A percentile compares a stretch with the other conserved stretches of the same genome.
Conservation (phyloP, 2,329 filamentous ascomycete species). For the Beauveria sp. region DNA sequence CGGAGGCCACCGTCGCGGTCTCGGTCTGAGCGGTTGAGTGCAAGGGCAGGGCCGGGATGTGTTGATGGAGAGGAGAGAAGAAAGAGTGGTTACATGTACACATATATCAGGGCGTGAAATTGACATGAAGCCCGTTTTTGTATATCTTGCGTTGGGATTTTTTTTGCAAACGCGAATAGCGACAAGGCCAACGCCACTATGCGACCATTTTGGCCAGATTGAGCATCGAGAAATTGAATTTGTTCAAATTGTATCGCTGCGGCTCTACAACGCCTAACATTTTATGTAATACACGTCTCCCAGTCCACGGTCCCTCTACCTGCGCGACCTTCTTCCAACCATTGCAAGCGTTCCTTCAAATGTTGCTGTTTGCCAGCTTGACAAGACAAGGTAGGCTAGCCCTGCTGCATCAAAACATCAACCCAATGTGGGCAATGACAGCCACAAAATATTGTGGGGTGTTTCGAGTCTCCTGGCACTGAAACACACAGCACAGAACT, state of each 20-base stretch:
- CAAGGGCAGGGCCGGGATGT: too few relatives aligned
- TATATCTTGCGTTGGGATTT: neutral
- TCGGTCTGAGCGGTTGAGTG: slow-evolving; percentile 37
- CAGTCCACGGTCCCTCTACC: neutral
- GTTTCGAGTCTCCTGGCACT: neutral
- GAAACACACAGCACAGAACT: neutral
- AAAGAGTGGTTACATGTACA: neutral
- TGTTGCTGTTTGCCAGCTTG: neutral
- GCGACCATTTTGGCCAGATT: neutral
- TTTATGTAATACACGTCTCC: neutral
- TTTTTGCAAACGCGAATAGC: neutral
- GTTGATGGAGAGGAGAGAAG: too few relatives aligned
- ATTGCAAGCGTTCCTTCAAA: neutral
- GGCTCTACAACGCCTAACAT: neutral
- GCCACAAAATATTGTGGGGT: neutral
- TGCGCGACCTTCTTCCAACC: neutral
- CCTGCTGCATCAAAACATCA: neutral
- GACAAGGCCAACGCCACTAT: neutral
- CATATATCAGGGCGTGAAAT: neutral
- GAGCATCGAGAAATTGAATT: slow-evolving; percentile 5
- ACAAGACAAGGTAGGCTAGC: neutral
- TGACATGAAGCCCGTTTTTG: neutral
- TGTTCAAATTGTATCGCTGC: neutral
- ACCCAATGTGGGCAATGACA: neutral
- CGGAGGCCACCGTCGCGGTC: slow-evolving; percentile 40